These are phyloP conservation scores for Nakazawaea pomicola DNA, from an alignment of 805 yeast genomes.

Conservation along the genomic window DNA sequence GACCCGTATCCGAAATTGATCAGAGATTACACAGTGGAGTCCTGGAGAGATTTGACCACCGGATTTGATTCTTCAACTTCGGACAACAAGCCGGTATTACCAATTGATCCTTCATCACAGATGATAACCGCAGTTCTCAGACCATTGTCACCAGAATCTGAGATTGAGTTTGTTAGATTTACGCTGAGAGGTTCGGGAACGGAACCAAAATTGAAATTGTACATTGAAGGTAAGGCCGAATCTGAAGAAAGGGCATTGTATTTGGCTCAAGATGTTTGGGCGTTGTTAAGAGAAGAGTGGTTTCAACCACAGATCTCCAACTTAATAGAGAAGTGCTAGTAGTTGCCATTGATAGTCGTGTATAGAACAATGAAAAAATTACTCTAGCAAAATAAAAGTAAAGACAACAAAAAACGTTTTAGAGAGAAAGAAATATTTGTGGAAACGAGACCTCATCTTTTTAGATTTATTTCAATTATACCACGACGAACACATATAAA, in stretches of 20 bases:
- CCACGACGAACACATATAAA: too few species aligned
- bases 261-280: conserved; percentile 68
- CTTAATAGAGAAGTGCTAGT: conserved; percentile 30
- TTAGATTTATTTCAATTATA: too few species aligned
- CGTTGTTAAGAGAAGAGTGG: conserved; percentile 53
- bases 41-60: conserved; percentile 79
- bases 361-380: not conserved
- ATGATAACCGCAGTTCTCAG: conserved; percentile 72
- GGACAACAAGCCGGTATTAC: conserved; percentile 57
- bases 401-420: not conserved
- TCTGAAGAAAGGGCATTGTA: conserved; percentile 40
- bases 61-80: conserved; percentile 74
- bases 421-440: too few species aligned
- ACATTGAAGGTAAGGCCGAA: conserved; percentile 68
- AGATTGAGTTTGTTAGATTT: conserved; percentile 48
- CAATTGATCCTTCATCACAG: conserved; percentile 68
- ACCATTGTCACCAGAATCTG: conserved; percentile 14
- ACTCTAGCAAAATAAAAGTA: not conserved
- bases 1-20: conserved; percentile 39
- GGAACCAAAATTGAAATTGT: conserved; percentile 90
- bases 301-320: conserved; percentile 51
- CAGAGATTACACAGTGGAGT: conserved; percentile 52
- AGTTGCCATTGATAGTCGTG: not conserved
- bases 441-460: not conserved
- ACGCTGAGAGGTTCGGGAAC: conserved; percentile 96